phyloP scores from a whole-genome alignment of 2,329 filamentous ascomycete genomes.

The Ceratocystis destructans region DNA sequence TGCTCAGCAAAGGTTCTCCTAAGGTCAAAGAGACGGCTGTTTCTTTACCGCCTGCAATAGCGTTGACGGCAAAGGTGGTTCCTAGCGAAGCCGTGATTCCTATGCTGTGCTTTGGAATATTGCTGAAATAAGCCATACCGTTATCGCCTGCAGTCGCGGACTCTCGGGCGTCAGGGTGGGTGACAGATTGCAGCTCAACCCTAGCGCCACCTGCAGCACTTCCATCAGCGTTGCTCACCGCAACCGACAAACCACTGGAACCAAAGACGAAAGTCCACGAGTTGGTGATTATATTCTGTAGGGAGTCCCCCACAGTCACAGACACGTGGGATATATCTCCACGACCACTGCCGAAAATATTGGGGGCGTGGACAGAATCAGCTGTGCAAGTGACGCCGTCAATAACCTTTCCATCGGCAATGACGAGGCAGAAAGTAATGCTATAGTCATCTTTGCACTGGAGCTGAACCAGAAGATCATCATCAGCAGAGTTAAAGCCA shows the following conservation, averaged over 20 bases:
- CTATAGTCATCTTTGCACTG: constrained; percentile 5
- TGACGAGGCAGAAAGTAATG: constrained; percentile 8
- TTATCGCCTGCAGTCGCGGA: background rate
- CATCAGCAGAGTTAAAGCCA: constrained; percentile 7
- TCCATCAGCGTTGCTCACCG: constrained; percentile 11
- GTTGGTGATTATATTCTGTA: constrained; percentile 11
- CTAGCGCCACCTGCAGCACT: constrained; percentile 1
- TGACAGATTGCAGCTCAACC: constrained; percentile 4
- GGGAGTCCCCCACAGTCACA: constrained; percentile 9
- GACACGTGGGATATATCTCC: constrained; percentile 13
- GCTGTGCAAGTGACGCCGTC: constrained; percentile 4
- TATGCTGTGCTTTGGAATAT: constrained; percentile 13
- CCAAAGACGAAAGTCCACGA: constrained; percentile 15
- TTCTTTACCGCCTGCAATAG: constrained; percentile 12
- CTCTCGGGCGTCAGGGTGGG: constrained; percentile 12
- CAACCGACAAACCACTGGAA: background rate
- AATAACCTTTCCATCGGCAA: constrained; percentile 10
- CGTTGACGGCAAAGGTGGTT: constrained; percentile 5
- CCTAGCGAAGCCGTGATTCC: constrained; percentile 11
- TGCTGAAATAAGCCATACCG: constrained; percentile 10
- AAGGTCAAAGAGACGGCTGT: background rate
- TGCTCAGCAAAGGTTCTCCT: background rate
- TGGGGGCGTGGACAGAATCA: constrained; percentile 7
- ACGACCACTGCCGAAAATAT: constrained; percentile 3
- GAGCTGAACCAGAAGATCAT: background rate